These are phyloP conservation scores for Phytophthora ohioensis DNA, from an alignment of 352 stramenopile species.

Conservation along the genomic window DNA sequence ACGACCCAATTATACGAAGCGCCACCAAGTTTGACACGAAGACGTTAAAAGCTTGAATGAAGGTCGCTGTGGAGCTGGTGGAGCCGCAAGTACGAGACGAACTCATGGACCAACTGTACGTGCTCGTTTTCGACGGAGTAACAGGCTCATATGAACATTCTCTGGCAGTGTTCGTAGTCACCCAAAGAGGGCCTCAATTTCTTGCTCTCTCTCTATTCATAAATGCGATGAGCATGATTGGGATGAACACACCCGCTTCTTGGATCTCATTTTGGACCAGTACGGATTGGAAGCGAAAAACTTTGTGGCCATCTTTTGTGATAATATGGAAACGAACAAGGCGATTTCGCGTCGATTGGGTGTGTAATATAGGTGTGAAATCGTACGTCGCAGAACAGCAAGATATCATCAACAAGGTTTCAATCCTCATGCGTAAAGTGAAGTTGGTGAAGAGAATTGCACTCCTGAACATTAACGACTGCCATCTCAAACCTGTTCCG, in stretches of 20 bases:
- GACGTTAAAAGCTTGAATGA: constrained; percentile 1
- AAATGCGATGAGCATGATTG: constrained; percentile 1
- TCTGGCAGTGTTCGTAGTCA: background rate
- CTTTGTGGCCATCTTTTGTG: constrained; percentile 12
- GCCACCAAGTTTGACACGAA: background rate
- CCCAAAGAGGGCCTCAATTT: background rate
- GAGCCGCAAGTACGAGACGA: background rate
- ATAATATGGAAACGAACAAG: constrained; percentile 17
- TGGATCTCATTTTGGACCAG: constrained; percentile 9
- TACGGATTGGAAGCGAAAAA: constrained; percentile 1
- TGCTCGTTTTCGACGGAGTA: background rate
- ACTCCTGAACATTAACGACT: background rate
- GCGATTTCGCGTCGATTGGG: background rate
- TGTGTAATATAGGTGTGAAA: too few species aligned
- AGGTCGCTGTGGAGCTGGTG: background rate
- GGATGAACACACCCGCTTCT: background rate
- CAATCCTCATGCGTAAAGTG: background rate
- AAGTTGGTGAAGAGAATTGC: constrained; percentile 3
- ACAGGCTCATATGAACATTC: background rate
- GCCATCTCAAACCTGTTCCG: constrained; percentile 1
- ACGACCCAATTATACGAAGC: background rate
- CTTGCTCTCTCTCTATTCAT: background rate
- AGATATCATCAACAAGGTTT: background rate
- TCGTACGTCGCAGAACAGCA: too few species aligned
- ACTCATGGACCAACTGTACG: background rate